Base-by-base conservation (phyloP, 176 grass and related monocot species). In the Thinopyrum elongatum region DNA sequence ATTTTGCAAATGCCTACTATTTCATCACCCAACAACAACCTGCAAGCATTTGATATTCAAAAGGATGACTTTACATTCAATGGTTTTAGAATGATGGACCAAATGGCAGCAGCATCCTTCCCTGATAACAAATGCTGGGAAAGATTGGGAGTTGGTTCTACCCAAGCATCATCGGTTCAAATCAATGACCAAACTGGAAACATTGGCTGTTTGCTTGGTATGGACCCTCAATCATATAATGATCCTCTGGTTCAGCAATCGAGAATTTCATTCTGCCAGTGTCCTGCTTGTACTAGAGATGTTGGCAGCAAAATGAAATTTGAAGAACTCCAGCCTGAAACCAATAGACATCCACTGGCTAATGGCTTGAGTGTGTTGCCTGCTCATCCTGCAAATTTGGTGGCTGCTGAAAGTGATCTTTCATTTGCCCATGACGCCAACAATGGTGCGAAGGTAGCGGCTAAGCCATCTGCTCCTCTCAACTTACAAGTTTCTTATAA, bases 401-500 rank as follows among this genome's bases (percentile, higher is more conserved):
- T 64, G 53, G 78, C 83, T 75, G 14, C 65, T 77, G 72, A 80
- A 74, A 70, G 53, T 12, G 28, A 67, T 75, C 35, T 41, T 69
- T 70, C 42, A 80, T 65, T 70, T 63, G 29, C 25, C 28, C 57
- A 81, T 65, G 78, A 83, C 62, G 60, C 64, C 76, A 68, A 76
- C 39, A 73, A 58, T 80, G 71, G 79, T 64, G 58, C 74, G 17
- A 74, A 85, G 21, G 38, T 76, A 59, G 65, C 72, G 80, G 29
- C 82, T 58, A 76, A 69, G 60, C 31, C 23, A 22, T 44, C 55
- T 85, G 86, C n/a, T 84, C 63, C 73, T 36, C 83, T 82, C 22
- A 79, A 86, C n/a, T 35, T 86, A 80, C 82, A 86, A 14, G 69
- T 87, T 86, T 93, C 83, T 91, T 68, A 89, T 70, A 77, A 87